phyloP scores from a whole-genome alignment of 2,329 filamentous ascomycete species.

The Alternaria novae-zelandiae region DNA sequence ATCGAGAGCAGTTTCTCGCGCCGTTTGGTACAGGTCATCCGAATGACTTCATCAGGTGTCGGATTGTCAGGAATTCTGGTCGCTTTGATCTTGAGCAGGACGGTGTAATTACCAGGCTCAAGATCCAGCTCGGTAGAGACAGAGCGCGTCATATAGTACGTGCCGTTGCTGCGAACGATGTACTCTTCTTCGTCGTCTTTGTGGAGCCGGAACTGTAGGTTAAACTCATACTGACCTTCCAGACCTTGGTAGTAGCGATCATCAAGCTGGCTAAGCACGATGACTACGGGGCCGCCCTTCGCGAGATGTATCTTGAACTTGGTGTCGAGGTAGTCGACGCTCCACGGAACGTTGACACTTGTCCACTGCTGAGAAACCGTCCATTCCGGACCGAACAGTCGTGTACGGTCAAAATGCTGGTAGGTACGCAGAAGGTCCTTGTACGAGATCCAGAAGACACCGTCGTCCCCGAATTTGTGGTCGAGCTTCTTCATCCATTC shows the following conservation, averaged over 20 bases:
- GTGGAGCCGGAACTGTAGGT: conserved; percentile 65
- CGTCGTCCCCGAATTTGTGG: conserved; percentile 79
- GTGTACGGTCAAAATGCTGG: conserved; percentile 65
- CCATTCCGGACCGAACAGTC: conserved; percentile 67
- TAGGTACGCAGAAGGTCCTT: conserved; percentile 64
- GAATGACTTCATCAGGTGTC: conserved; percentile 71
- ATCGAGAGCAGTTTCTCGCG: conserved; percentile 77
- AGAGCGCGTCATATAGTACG: conserved; percentile 71
- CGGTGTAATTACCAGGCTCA: conserved; percentile 75
- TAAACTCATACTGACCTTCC: conserved; percentile 63
- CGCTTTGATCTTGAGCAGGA: conserved; percentile 77
- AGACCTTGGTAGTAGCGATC: conserved; percentile 66
- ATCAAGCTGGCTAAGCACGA: conserved; percentile 66
- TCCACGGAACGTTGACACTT: conserved; percentile 65
- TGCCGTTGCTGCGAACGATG: conserved; percentile 62
- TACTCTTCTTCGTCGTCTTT: conserved; percentile 67
- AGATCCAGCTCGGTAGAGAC: conserved; percentile 79
- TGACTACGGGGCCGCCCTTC: conserved; percentile 60
- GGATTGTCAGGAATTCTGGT: conserved; percentile 59
- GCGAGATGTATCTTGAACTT: conserved; percentile 64
- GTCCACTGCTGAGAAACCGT: conserved; percentile 68
- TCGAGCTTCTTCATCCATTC: conserved; percentile 76
- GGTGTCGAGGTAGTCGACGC: conserved; percentile 65
- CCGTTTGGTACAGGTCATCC: conserved; percentile 64
- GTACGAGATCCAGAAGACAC: conserved; percentile 68